Evolutionary conservation across 352 stramenopile genomes (phyloP).

Genomic region (Phytopythium litorale): DNA sequence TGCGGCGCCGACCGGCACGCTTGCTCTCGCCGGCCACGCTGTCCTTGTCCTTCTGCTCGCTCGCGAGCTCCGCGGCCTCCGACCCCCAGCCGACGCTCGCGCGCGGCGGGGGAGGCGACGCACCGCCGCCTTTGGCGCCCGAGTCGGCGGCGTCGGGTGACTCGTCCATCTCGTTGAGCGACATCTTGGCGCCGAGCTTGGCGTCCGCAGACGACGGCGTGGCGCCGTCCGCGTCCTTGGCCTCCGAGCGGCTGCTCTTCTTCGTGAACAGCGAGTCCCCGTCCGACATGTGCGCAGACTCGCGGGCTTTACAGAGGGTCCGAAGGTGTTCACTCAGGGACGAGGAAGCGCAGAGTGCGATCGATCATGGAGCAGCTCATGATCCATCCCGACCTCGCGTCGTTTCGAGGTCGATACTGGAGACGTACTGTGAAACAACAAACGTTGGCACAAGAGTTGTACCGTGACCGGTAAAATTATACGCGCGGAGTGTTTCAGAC

Average conservation of each 20-base stretch:
- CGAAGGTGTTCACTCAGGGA: not conserved
- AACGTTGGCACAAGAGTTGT: too few species aligned
- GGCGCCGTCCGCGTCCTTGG: not conserved
- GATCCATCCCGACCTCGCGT: too few species aligned
- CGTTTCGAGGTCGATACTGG: too few species aligned
- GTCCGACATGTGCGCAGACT: slow-evolving; percentile 1
- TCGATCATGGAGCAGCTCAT: not conserved
- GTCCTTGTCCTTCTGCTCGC: slow-evolving; percentile 22
- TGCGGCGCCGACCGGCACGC: slow-evolving; percentile 46
- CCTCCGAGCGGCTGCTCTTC: slow-evolving; percentile 2
- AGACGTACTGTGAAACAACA: too few species aligned
- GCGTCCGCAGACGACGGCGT: not conserved
- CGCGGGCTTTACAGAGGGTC: not conserved
- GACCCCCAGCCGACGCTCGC: slow-evolving; percentile 66
- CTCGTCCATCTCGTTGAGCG: slow-evolving; percentile 35
- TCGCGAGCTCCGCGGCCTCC: slow-evolving; percentile 21
- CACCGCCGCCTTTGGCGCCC: slow-evolving; percentile 26
- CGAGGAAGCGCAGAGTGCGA: not conserved
- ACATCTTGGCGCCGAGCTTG: slow-evolving; percentile 9
- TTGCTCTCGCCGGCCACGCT: slow-evolving; percentile 35
- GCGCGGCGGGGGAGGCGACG: slow-evolving; percentile 30
- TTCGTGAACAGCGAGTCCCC: slow-evolving; percentile 8
- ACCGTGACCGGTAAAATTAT: too few species aligned
- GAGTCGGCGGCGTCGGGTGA: slow-evolving; percentile 32
- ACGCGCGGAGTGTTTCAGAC: not conserved